phyloP scores from a whole-genome alignment of 345 rosid species.

The Aquilaria malaccensis region DNA sequence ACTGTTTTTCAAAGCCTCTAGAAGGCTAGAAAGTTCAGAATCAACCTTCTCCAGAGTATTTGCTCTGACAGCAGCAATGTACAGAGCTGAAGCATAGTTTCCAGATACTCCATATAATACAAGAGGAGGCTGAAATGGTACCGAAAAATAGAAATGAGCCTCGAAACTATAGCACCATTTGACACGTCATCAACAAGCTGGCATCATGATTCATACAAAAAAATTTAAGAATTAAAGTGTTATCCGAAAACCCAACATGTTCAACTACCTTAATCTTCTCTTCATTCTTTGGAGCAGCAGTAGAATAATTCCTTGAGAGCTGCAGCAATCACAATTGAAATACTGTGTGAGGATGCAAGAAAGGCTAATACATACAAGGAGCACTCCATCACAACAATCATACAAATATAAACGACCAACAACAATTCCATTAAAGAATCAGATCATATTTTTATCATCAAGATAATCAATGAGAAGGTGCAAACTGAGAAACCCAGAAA shows the following conservation, averaged over 20 bases:
- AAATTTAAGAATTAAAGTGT: background rate
- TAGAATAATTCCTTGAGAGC: slow-evolving; percentile 47
- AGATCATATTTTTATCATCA: background rate
- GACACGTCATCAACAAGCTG: no score
- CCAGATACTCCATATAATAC: slow-evolving; percentile 74
- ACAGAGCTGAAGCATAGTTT: slow-evolving; percentile 85
- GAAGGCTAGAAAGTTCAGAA: slow-evolving; percentile 57
- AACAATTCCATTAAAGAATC: no score
- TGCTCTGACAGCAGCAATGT: slow-evolving; percentile 55
- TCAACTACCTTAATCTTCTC: slow-evolving; percentile 58
- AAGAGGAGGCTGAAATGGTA: slow-evolving; percentile 52
- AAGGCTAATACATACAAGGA: background rate
- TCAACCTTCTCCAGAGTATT: slow-evolving; percentile 71
- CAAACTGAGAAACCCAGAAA: no score
- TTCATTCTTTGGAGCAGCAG: slow-evolving; percentile 36
- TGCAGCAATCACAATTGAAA: slow-evolving; percentile 22
- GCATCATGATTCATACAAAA: background rate
- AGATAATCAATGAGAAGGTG: background rate
- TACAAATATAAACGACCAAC: no score
- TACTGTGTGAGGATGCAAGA: background rate
- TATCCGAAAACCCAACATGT: background rate
- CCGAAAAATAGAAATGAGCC: background rate
- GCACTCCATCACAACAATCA: no score
- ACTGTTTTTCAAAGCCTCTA: slow-evolving; percentile 57
- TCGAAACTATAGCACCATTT: no score